Percentiles rank a stretch among this genome's conserved stretches.
Conservation (phyloP, 169 alveolate genomes). For the Besnoitia besnoiti region DNA sequence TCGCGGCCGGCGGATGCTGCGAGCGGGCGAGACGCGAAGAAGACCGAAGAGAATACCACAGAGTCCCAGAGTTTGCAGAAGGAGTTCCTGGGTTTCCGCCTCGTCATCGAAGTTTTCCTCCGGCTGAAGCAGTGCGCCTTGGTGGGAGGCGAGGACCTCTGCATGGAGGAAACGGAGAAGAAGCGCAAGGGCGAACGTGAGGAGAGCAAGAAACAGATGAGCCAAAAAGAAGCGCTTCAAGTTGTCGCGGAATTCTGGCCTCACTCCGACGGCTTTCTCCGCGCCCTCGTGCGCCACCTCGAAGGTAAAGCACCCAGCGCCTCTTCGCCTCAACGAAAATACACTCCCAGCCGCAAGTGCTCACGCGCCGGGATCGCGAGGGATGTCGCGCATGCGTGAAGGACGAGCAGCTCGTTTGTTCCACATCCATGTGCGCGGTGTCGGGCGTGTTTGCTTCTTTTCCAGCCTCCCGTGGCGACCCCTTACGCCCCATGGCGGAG, state of each 20-base stretch:
- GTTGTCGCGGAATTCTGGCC: background rate
- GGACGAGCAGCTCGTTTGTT: no score
- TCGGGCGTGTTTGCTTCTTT: background rate
- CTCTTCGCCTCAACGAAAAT: no score
- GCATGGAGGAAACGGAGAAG: background rate
- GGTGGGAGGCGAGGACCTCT: background rate
- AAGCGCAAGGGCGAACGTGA: background rate
- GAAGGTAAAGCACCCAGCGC: background rate
- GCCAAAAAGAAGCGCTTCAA: background rate
- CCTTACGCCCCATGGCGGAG: background rate
- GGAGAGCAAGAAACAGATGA: background rate
- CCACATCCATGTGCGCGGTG: background rate
- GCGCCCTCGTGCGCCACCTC: background rate
- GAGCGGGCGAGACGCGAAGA: background rate
- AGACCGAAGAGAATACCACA: background rate
- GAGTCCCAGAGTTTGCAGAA: background rate
- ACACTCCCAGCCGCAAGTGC: no score
- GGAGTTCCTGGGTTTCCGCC: slow-evolving; percentile 32
- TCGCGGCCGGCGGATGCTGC: background rate
- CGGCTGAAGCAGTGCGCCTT: slow-evolving; percentile 18
- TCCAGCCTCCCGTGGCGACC: background rate
- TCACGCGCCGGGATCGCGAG: no score
- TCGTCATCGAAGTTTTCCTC: background rate
- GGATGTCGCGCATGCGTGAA: no score
- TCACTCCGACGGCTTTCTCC: background rate